A percentile compares a stretch with the other conserved stretches of the same genome.
phyloP scores from a whole-genome alignment of 2,329 filamentous ascomycete genomes.

The Penicillium crustosum region DNA sequence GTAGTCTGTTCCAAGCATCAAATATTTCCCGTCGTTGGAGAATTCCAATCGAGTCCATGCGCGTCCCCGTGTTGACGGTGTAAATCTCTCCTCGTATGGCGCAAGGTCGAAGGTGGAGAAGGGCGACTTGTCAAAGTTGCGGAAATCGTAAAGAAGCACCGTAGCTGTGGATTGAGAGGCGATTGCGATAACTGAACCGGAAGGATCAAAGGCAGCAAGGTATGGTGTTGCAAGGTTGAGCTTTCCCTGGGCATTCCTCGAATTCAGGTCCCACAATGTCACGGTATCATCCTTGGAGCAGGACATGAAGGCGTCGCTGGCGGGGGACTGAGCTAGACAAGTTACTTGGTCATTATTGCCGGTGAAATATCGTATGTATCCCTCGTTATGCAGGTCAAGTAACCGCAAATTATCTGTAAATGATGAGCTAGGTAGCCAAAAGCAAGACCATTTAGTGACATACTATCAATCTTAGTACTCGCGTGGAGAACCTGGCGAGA shows the following conservation, averaged over 20 bases:
- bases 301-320: slow-evolving; percentile 86
- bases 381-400: slow-evolving; percentile 88
- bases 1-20: slow-evolving; percentile 81
- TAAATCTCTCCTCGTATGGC: slow-evolving; percentile 56
- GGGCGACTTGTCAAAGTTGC: slow-evolving; percentile 89
- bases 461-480: slow-evolving; percentile 89
- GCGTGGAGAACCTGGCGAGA: slow-evolving; percentile 90
- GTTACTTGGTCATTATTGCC: slow-evolving; percentile 87
- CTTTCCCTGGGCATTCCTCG: slow-evolving; percentile 75
- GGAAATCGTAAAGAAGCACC: slow-evolving; percentile 85
- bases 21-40: slow-evolving; percentile 87
- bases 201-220: slow-evolving; percentile 87
- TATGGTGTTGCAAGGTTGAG: slow-evolving; percentile 78
- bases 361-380: slow-evolving; percentile 92
- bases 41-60: slow-evolving; percentile 90
- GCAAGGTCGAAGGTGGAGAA: slow-evolving; percentile 81
- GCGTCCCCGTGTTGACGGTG: slow-evolving; percentile 48
- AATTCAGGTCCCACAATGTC: slow-evolving; percentile 83
- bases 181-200: slow-evolving; percentile 86
- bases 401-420: slow-evolving; percentile 69
- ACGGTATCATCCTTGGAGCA: slow-evolving; percentile 89
- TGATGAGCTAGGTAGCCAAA: slow-evolving; percentile 7
- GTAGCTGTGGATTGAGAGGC: slow-evolving; percentile 76
- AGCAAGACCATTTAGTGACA: slow-evolving; percentile 16
- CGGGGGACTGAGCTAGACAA: slow-evolving; percentile 77